Evolutionary conservation across 1,284 basidiomycete genomes (phyloP), one percentile per base, ranked within the genome.

Genomic region (Cutaneotrichosporon dermatis): DNA sequence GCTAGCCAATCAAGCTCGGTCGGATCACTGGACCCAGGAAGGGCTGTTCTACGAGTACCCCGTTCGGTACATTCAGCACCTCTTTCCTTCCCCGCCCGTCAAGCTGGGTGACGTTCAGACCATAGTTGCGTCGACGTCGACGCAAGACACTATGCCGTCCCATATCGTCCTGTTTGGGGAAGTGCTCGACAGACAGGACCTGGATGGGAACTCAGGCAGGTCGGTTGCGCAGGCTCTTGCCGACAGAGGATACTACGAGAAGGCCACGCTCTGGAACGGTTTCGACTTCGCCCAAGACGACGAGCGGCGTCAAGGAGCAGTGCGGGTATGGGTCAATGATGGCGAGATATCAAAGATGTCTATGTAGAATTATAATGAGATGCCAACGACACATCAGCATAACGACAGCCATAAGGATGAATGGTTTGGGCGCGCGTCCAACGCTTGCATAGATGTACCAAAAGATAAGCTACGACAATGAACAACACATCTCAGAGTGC

Each of bases 21-120:
- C 53, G 36, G 50, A 57, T 43, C 95, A 96, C 76, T 80, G 77
- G 57, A 92, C 94, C 69, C 90, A 96, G 76, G 88, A 92, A 4
- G 85, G 87, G 55, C 75, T 88, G 7, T 97, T 98, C 78, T 97
- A 90, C 75, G 77, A 79, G 8, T 83, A 86, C 2, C 94, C 95
- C 0, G 65, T 82, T 11, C 69, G 72, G 4, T 96, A 94, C 11
- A 68, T 82, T 46, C 83, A 86, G 1, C 77, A 75, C 48, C 85
- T 86, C 3, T 75, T 82, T 57, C 84, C 88, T 15, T 82, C 84
- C 0, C 66, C 72, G 4, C 64, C 74, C 3, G 4, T 53, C 8
- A 41, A 46, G 2, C 50, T 45, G 4, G 50, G 50, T 13, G 51
- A 37, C 25, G 25, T 25, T 25, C 25, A 4, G 37, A 42, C 8